Base-by-base conservation (phyloP, 306 rosid genomes). In the Glycine tomentella region DNA sequence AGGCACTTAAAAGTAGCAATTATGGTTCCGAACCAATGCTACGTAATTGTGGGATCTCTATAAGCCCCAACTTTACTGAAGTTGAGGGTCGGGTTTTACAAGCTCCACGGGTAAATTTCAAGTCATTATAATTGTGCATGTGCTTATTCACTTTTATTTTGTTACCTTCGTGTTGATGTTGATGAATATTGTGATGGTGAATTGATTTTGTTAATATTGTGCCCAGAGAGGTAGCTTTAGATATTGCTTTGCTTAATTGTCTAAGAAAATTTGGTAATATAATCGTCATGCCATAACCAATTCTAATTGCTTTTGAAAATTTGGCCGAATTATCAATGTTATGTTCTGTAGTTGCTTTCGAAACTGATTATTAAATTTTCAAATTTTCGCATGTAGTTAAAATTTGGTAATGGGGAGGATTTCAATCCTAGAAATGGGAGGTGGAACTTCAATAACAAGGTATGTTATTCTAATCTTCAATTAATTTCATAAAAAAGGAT, bases 361-460 rank as follows among this genome's bases (percentile, higher is more conserved):
- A 25, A 50, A 55, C 25, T 61, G 38, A 45, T 45, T 58, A 8
- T 36, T 65, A 0, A 44, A 16, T 58, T n/a, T n/a, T n/a, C n/a
- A n/a, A n/a, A n/a, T n/a, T 45, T 81, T 36, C 13, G 16, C 25
- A 3, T 71, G 34, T 81, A 96, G 99, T 75, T 96, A 78, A 93
- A 89, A 74, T 92, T 91, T 49, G 97, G 98, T 45, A 91, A 92
- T 13, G 97, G 94, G 5, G 97, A 92, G 80, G 94, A 96, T 64
- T 92, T 92, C 63, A 89, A 82, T 67, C 98, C 99, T 1, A 86
- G 93, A 31, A 93, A 93, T 82, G 99, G 99, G 8, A 84, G 95
- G 53, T 96, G 99, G 99, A 93, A 96, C 14, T 93, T 96, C 31
- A 96, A 96, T 53, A 90, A 89, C 7, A 96, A 96, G 97, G 98